These are phyloP conservation scores for Exophiala sideris DNA, from an alignment of 2,329 filamentous ascomycete genomes.

Conservation along the genomic window DNA sequence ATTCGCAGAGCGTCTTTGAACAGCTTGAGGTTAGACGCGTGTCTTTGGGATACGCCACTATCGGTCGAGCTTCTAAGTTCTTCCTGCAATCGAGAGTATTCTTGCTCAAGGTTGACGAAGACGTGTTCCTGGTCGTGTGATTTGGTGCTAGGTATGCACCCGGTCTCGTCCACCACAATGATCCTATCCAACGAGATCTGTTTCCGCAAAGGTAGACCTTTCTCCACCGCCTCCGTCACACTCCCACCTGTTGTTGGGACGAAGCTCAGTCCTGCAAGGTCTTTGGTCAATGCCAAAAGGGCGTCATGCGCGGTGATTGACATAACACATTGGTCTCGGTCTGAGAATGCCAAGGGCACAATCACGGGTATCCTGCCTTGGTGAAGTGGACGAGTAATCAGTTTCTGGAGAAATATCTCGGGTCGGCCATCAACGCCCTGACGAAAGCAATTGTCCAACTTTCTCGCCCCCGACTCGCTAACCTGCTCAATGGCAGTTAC, in stretches of 20 bases:
- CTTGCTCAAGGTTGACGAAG: constrained; percentile 91
- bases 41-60: constrained; percentile 26
- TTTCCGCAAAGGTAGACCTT: constrained; percentile 43
- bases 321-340: constrained; percentile 47
- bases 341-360: constrained; percentile 60
- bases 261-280: constrained; percentile 66
- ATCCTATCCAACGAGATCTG: constrained; percentile 72
- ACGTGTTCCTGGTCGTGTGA: constrained; percentile 60
- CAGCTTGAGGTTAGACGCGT: constrained; percentile 54
- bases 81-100: constrained; percentile 66
- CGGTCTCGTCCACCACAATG: constrained; percentile 82
- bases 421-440: constrained; percentile 37
- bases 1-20: constrained; percentile 68
- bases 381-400: constrained; percentile 63
- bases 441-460: constrained; percentile 59
- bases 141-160: constrained; percentile 65
- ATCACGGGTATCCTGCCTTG: constrained; percentile 70
- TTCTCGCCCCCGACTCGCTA: constrained; percentile 64
- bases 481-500: constrained; percentile 70
- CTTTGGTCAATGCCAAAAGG: constrained; percentile 71
- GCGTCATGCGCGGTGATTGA: constrained; percentile 59
- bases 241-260: constrained; percentile 43
- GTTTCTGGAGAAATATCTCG: constrained; percentile 42
- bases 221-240: constrained; percentile 38
- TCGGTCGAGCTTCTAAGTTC: constrained; percentile 50